Percentiles rank a stretch among this genome's conserved stretches.
These are phyloP conservation scores for Castanea crenata DNA, from an alignment of 306 rosid genomes.

Conservation along the genomic window DNA sequence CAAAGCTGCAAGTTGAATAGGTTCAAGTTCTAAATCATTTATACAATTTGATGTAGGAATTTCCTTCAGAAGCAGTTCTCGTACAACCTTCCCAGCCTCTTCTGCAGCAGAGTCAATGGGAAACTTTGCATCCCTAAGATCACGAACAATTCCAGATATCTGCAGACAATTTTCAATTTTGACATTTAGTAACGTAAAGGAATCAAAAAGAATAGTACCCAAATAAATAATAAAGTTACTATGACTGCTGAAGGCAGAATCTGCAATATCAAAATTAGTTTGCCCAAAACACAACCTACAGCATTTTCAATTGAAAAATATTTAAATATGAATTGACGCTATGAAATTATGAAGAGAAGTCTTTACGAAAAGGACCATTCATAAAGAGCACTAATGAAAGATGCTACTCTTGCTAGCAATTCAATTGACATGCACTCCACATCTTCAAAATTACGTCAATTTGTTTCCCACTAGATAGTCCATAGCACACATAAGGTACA, in stretches of 20 bases:
- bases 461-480: too few species aligned
- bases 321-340: too few species aligned
- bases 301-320: neutral
- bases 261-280: neutral
- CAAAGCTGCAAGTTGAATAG: slow-evolving; percentile 45
- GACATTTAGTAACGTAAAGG: neutral
- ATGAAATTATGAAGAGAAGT: too few species aligned
- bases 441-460: too few species aligned
- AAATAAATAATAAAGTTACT: neutral
- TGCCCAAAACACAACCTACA: neutral
- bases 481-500: too few species aligned
- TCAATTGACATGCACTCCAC: too few species aligned
- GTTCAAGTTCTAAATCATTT: slow-evolving; percentile 40
- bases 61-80: slow-evolving; percentile 34
- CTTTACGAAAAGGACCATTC: too few species aligned
- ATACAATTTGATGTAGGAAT: slow-evolving; percentile 19
- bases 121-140: slow-evolving; percentile 41
- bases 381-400: too few species aligned
- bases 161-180: slow-evolving; percentile 22
- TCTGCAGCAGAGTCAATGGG: slow-evolving; percentile 35
- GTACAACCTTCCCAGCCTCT: slow-evolving; percentile 46
- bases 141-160: slow-evolving; percentile 48
- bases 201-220: neutral
- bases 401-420: too few species aligned
- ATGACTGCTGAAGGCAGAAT: neutral